These are phyloP conservation scores for Hypoxylon sp. DNA, from an alignment of 2,329 filamentous ascomycete genomes.

Conservation along the genomic window DNA sequence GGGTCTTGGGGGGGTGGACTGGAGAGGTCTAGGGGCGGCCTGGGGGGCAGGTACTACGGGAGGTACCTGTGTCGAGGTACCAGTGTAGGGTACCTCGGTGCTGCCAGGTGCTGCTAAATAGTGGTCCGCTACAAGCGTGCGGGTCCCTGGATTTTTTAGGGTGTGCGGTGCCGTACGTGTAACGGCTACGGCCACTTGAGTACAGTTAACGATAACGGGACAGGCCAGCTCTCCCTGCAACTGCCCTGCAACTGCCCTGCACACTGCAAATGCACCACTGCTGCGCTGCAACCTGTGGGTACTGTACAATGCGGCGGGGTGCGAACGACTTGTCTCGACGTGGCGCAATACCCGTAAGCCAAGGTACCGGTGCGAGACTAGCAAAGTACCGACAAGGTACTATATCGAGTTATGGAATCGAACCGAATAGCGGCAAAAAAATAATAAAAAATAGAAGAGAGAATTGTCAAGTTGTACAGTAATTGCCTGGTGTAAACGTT, in stretches of 20 bases:
- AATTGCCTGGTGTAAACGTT: slow-evolving; percentile 10
- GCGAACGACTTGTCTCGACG: slow-evolving; percentile 35
- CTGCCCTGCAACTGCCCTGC: slow-evolving; percentile 14
- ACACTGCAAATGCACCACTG: slow-evolving; percentile 18
- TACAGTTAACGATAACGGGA: slow-evolving; percentile 8
- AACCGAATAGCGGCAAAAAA: slow-evolving; percentile 38
- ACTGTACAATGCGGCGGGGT: slow-evolving; percentile 28
- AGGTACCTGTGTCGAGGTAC: not conserved
- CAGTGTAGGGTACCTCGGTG: not conserved
- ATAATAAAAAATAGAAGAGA: not conserved
- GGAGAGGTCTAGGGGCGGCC: not conserved
- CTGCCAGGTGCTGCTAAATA: not conserved
- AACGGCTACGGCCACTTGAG: slow-evolving; percentile 3
- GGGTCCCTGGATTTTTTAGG: slow-evolving; percentile 19
- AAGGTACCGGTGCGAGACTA: slow-evolving; percentile 31
- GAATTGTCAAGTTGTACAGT: slow-evolving; percentile 1
- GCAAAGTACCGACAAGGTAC: slow-evolving; percentile 29
- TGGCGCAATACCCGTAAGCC: slow-evolving; percentile 33
- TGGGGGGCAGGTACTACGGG: not conserved
- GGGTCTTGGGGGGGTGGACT: slow-evolving; percentile 2
- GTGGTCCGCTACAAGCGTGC: slow-evolving; percentile 20
- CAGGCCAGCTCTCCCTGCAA: slow-evolving; percentile 28
- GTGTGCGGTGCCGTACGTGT: slow-evolving; percentile 10
- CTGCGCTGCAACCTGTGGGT: slow-evolving; percentile 38
- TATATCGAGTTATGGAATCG: slow-evolving; percentile 19